A percentile compares a stretch with the other conserved stretches of the same genome.
These are phyloP conservation scores for Coemansia sp. DNA, from an alignment of 192 early-diverging fungal genomes.

Conservation along the genomic window DNA sequence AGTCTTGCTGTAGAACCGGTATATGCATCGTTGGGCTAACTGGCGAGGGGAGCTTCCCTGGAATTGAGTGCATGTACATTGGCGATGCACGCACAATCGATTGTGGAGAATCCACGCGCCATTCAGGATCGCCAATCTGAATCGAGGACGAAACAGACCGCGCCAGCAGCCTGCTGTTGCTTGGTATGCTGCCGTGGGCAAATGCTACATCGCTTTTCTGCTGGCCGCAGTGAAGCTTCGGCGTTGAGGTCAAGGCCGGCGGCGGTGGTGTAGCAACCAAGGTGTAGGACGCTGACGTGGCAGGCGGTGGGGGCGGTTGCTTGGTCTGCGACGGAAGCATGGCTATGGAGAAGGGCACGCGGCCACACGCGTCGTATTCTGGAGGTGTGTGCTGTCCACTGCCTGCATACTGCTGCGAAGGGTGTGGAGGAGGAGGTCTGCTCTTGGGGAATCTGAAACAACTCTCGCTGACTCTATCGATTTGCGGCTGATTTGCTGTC, in stretches of 20 bases:
- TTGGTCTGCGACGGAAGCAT: slow-evolving; percentile 4
- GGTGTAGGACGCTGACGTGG: background rate
- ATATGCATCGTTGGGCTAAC: slow-evolving; percentile 24
- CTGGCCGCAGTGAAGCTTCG: background rate
- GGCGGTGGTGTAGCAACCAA: slow-evolving; percentile 17
- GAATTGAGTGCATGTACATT: slow-evolving; percentile 4
- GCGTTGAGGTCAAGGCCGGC: background rate
- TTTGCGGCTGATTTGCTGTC: background rate
- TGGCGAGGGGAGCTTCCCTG: slow-evolving; percentile 37
- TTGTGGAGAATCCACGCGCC: slow-evolving; percentile 53
- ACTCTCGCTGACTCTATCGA: background rate
- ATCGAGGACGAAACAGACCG: slow-evolving; percentile 38
- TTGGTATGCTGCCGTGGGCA: background rate
- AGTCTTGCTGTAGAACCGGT: background rate
- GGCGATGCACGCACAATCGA: slow-evolving; percentile 16
- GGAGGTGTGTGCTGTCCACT: slow-evolving; percentile 40
- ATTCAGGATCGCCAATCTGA: slow-evolving; percentile 57
- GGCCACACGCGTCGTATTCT: slow-evolving; percentile 14
- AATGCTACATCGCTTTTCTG: background rate
- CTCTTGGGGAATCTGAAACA: slow-evolving; percentile 12
- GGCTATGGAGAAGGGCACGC: slow-evolving; percentile 1
- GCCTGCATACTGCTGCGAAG: background rate
- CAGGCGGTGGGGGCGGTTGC: background rate
- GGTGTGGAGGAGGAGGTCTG: slow-evolving; percentile 7
- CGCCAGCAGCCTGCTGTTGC: slow-evolving; percentile 1